A percentile compares a stretch with the other conserved stretches of the same genome.
phyloP scores from a whole-genome alignment of 371 early-diverging fungal species.

The Lichtheimia corymbifera region DNA sequence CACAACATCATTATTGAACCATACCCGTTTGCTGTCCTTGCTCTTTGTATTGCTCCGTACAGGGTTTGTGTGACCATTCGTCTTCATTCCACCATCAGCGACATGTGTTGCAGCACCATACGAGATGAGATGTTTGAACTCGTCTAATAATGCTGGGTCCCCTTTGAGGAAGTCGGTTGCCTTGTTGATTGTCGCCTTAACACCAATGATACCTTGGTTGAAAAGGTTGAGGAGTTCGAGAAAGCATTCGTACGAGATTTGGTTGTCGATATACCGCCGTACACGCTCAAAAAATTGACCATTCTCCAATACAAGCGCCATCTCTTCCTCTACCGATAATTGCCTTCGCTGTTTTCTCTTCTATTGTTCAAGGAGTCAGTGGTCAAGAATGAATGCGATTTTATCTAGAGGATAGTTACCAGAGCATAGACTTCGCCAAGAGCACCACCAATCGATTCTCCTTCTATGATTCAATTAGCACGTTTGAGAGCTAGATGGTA shows the following conservation, averaged over 20 bases:
- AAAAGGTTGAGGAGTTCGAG: slow-evolving; percentile 95
- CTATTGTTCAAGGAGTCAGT: background rate
- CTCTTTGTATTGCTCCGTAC: background rate
- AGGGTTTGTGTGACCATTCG: background rate
- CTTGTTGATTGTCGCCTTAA: slow-evolving; percentile 75
- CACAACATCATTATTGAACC: background rate
- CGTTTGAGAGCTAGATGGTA: background rate
- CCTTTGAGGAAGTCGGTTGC: slow-evolving; percentile 78
- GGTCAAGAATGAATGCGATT: background rate
- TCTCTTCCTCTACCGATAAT: slow-evolving; percentile 3
- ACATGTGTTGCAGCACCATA: slow-evolving; percentile 56
- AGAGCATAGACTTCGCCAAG: background rate
- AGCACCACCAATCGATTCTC: background rate
- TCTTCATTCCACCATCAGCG: background rate
- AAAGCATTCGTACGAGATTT: slow-evolving; percentile 88
- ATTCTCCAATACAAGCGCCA: slow-evolving; percentile 6
- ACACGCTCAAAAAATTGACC: slow-evolving; percentile 82
- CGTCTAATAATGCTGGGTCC: slow-evolving; percentile 77
- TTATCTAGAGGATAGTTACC: background rate
- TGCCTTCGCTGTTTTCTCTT: slow-evolving; percentile 2
- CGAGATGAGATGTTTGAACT: slow-evolving; percentile 93
- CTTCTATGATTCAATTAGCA: background rate
- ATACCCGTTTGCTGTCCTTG: background rate
- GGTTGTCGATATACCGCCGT: slow-evolving; percentile 78
- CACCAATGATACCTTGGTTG: slow-evolving; percentile 92